Base-by-base conservation (phyloP, 129 eudicot genomes). In the Apium graveolens region DNA sequence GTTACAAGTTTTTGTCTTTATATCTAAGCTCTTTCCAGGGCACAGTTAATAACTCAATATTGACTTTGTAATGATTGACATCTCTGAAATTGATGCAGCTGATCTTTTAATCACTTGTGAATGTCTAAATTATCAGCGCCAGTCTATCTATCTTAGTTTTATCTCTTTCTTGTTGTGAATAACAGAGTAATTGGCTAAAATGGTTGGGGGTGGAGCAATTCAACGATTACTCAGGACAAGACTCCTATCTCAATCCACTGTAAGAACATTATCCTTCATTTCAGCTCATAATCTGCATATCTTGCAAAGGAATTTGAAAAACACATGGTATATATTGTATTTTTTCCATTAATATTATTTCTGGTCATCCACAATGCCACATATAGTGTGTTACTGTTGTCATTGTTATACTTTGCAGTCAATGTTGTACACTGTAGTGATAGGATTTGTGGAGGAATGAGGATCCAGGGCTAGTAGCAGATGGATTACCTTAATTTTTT, bases 201-300 rank as follows among this genome's bases (percentile, higher is more conserved):
- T 88, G 96, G 85, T 85, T 79, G 89, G 92, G 77, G 90, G 91
- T 81, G 86, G 96, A 89, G 86, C 90, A 74, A 65, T 90, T 78
- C 86, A 87, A 81, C 92, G 84, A 82, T 82, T 92, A 85, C 86
- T 92, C 83, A 90, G 81, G 86, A 89, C 90, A 66, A 88, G 87
- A 41, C 84, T 88, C 71, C 88, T 88, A 60, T 82, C 90, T 81
- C 89, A 83, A 62, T 82, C 84, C 60, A 71, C 85, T 82, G 98
- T 92, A 92, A 88, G 88, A 73, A 73, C 80, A 73, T 71, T 69
- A 11, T 84, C 68, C 12, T 70, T 1, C 10, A 32, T 37, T 74
- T 39, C 1, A 34, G 70, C 55, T 24, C 43, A 70, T 45, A 13
- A 43, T 17, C 16, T 17, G 31, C 74, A 70, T 79, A 7, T 38